A percentile compares a stretch with the other conserved stretches of the same genome.
Conservation (phyloP, 2,329 filamentous ascomycete genomes). For the Fusarium sp. region DNA sequence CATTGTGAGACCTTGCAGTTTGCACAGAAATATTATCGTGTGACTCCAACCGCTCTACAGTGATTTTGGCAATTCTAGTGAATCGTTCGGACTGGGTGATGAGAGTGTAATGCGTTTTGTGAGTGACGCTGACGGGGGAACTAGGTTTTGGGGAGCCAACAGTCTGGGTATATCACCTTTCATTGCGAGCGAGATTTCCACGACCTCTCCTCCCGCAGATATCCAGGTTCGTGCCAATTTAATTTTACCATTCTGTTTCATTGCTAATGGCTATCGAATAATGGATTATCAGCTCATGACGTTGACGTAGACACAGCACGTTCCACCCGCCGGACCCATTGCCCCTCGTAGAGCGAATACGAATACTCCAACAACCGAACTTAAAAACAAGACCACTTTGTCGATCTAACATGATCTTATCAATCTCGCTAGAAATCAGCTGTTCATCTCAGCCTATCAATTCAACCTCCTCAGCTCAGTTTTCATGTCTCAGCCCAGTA, state of each 20-base stretch:
- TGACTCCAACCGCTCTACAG: not conserved
- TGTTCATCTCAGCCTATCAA: not conserved
- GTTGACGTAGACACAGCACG: not conserved
- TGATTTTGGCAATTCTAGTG: not conserved
- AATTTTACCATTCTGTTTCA: fast-evolving
- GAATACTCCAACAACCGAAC: not conserved
- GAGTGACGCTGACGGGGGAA: not conserved
- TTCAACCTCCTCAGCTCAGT: not conserved
- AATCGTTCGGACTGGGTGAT: not conserved
- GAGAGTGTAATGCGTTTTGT: not conserved
- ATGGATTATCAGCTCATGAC: not conserved
- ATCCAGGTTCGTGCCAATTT: fast-evolving
- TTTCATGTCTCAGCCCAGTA: not conserved
- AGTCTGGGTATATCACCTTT: not conserved
- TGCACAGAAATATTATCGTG: not conserved
- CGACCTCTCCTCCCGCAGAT: not conserved
- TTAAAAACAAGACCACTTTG: not conserved
- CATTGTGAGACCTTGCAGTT: not conserved
- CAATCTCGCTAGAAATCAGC: not conserved
- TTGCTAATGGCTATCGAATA: fast-evolving
- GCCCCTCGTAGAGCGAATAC: not conserved
- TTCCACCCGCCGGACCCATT: not conserved
- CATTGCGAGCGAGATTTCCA: not conserved
- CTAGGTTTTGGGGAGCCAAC: not conserved
- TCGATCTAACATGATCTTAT: not conserved